Conservation (phyloP, 1,139 yeast species). For the Yamadazyma atlantica region DNA sequence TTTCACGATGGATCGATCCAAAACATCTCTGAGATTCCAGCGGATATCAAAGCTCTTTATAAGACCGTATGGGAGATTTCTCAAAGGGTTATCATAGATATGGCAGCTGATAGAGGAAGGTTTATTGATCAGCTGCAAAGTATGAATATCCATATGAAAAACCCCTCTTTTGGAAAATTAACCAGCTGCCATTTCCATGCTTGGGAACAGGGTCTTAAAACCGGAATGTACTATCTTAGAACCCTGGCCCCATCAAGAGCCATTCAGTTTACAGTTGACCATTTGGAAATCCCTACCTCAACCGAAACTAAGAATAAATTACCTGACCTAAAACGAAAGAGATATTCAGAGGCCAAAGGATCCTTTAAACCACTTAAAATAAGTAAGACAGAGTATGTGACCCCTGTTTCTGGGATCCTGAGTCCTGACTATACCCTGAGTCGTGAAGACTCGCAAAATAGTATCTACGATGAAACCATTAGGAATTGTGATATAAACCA, state of each 20-base stretch:
- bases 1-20: conserved; percentile 87
- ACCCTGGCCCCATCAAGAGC: conserved; percentile 96
- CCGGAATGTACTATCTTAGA: conserved; percentile 96
- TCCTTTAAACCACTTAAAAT: conserved; percentile 6
- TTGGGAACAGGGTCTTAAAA: conserved; percentile 95
- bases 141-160: conserved; percentile 78
- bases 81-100: conserved; percentile 81
- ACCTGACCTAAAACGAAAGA: conserved; percentile 19
- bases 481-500: conserved; percentile 37
- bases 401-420: conserved; percentile 8
- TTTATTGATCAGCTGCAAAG: conserved; percentile 95
- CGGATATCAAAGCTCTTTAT: conserved; percentile 72
- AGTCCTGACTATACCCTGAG: conserved; percentile 3
- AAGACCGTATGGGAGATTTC: conserved; percentile 97
- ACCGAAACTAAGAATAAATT: conserved; percentile 2
- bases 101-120: conserved; percentile 95
- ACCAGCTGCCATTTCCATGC: conserved; percentile 98
- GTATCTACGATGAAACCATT: conserved; percentile 34
- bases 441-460: conserved; percentile 14
- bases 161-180: conserved; percentile 89
- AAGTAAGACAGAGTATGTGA: conserved; percentile 1
- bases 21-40: conserved; percentile 71
- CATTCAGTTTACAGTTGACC: conserved; percentile 84
- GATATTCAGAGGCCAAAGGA: conserved; percentile 16
- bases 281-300: neutral